Conservation (phyloP, 805 yeast species). For the Grigorovia jiainica region DNA sequence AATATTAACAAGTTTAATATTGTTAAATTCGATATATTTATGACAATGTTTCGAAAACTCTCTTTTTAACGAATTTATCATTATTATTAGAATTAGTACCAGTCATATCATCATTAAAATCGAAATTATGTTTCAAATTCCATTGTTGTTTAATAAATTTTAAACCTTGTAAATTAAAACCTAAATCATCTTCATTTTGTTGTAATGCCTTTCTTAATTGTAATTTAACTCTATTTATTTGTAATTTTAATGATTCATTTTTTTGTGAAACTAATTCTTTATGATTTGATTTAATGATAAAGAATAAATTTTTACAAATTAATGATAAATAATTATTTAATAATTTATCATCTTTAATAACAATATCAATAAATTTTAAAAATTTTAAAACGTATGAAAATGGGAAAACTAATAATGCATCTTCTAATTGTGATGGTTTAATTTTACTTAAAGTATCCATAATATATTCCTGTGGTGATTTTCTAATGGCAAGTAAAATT, state of each 20-base stretch:
- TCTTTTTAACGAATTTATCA: slow-evolving; percentile 54
- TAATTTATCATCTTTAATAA: slow-evolving; percentile 48
- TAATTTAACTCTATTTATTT: slow-evolving; percentile 52
- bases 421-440: slow-evolving; percentile 80
- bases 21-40: slow-evolving; percentile 4
- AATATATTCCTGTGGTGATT: slow-evolving; percentile 70
- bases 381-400: slow-evolving; percentile 71
- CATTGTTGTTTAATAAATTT: slow-evolving; percentile 66
- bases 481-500: slow-evolving; percentile 60
- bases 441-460: slow-evolving; percentile 61
- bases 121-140: slow-evolving; percentile 64
- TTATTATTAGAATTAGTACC: slow-evolving; percentile 36
- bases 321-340: slow-evolving; percentile 46
- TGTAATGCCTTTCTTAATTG: slow-evolving; percentile 51
- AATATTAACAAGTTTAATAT: background rate
- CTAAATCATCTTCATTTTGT: slow-evolving; percentile 49
- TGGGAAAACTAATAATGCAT: slow-evolving; percentile 84
- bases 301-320: slow-evolving; percentile 67
- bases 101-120: slow-evolving; percentile 61
- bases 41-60: slow-evolving; percentile 54
- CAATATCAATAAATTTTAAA: slow-evolving; percentile 61
- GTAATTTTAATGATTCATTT: slow-evolving; percentile 53
- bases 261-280: slow-evolving; percentile 67
- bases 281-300: slow-evolving; percentile 63
- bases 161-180: slow-evolving; percentile 79